Evolutionary conservation across 768 basidiomycete genomes (phyloP).

Genomic region (Ramaria sp.): DNA sequence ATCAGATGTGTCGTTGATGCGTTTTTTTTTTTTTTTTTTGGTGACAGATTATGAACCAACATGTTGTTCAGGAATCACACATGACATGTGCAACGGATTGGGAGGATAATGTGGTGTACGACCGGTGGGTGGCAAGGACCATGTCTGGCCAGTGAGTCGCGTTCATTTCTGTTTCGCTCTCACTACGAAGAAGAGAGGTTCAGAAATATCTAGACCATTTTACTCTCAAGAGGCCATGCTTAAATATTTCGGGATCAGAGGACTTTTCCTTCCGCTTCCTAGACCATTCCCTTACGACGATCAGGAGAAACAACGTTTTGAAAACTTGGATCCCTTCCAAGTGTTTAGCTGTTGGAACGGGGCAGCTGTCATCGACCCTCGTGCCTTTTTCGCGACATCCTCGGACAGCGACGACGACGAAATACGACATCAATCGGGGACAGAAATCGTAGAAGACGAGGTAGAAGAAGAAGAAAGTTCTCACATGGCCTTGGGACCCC

Average conservation of each 20-base stretch:
- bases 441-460: no score
- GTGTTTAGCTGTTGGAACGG: constrained; percentile 42
- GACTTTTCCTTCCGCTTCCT: constrained; percentile 13
- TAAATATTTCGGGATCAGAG: constrained; percentile 28
- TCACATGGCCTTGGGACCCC: neutral
- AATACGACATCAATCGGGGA: neutral
- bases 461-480: neutral
- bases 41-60: constrained; percentile 27
- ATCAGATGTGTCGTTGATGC: no score
- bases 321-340: constrained; percentile 31
- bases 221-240: constrained; percentile 30
- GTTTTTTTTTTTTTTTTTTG: no score
- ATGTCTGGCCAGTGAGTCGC: neutral
- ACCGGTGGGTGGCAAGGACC: constrained; percentile 22
- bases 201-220: constrained; percentile 31
- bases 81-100: constrained; percentile 37
- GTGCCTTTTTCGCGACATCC: constrained; percentile 28
- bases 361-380: constrained; percentile 33
- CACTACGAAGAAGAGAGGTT: no score
- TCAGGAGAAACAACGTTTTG: constrained; percentile 30
- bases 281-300: constrained; percentile 33
- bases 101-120: constrained; percentile 30
- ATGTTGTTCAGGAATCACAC: constrained; percentile 31
- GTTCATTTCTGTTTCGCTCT: neutral
- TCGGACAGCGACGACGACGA: neutral